These are phyloP conservation scores for Sarcomyxa edulis DNA, from an alignment of 768 basidiomycete genomes.

Conservation along the genomic window DNA sequence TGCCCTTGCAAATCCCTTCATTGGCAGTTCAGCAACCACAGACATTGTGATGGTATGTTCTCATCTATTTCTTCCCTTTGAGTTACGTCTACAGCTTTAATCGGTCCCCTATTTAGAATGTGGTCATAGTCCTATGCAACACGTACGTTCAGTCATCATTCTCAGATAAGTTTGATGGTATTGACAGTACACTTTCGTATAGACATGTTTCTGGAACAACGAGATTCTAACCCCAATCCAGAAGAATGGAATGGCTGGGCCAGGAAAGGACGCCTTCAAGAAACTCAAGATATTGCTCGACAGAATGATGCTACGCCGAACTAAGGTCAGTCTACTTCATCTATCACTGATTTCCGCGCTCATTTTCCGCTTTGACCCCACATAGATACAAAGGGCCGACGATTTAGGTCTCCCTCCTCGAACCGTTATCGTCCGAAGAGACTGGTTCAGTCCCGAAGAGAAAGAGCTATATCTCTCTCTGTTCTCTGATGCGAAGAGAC, in stretches of 20 bases:
- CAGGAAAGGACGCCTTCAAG: slow-evolving; percentile 82
- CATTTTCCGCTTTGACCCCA: slow-evolving; percentile 1
- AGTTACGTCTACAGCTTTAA: no score
- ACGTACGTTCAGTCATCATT: slow-evolving; percentile 34
- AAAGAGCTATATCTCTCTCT: slow-evolving; percentile 91
- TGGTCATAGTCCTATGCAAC: slow-evolving; percentile 81
- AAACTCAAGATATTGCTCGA: slow-evolving; percentile 88
- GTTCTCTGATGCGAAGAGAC: slow-evolving; percentile 89
- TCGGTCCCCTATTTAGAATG: slow-evolving; percentile 50
- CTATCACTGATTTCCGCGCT: background rate
- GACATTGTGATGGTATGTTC: slow-evolving; percentile 70
- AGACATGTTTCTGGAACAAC: slow-evolving; percentile 97
- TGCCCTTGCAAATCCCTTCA: slow-evolving; percentile 95
- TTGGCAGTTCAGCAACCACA: slow-evolving; percentile 87
- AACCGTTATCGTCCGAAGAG: slow-evolving; percentile 80
- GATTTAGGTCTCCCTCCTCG: slow-evolving; percentile 94
- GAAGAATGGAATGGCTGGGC: slow-evolving; percentile 77
- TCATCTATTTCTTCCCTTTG: slow-evolving; percentile 4
- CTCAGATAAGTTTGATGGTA: background rate
- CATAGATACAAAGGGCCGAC: slow-evolving; percentile 87
- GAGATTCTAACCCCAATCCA: slow-evolving; percentile 97
- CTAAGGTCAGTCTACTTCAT: slow-evolving; percentile 54
- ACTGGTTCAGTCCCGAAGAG: slow-evolving; percentile 95
- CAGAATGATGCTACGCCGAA: slow-evolving; percentile 92
- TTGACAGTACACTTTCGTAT: slow-evolving; percentile 1